phyloP scores from a whole-genome alignment of 768 basidiomycete genomes.

The Termitomyces titanicus region DNA sequence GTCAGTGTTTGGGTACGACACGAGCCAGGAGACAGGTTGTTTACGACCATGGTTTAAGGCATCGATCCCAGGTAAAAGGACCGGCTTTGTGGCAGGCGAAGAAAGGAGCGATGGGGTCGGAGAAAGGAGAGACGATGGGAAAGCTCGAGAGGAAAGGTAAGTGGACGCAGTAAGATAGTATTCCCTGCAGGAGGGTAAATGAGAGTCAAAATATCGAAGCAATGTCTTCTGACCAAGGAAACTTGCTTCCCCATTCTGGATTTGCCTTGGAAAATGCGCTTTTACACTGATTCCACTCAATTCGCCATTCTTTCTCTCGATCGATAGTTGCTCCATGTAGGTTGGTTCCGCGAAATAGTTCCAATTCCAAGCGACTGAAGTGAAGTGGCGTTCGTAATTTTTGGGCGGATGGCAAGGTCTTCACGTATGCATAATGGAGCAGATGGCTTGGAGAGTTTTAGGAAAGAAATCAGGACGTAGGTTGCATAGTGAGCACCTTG shows the following conservation, averaged over 20 bases:
- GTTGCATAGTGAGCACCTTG: constrained; percentile 26
- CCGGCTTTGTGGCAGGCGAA: constrained; percentile 56
- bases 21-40: constrained; percentile 80
- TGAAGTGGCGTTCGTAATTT: constrained; percentile 71
- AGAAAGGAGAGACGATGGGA: constrained; percentile 80
- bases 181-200: constrained; percentile 45
- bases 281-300: constrained; percentile 59
- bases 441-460: constrained; percentile 20
- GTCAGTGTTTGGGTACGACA: constrained; percentile 34
- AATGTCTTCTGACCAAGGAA: constrained; percentile 59
- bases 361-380: constrained; percentile 61
- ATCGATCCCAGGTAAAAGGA: constrained; percentile 87
- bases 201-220: neutral
- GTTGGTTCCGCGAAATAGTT: constrained; percentile 74
- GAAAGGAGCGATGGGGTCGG: constrained; percentile 47
- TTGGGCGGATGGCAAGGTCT: constrained; percentile 54
- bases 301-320: constrained; percentile 55
- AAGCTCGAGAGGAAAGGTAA: constrained; percentile 84
- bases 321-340: constrained; percentile 74
- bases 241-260: constrained; percentile 39
- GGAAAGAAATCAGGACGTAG: neutral
- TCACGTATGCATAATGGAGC: constrained; percentile 59
- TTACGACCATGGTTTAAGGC: constrained; percentile 80
- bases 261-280: constrained; percentile 32
- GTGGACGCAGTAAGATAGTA: constrained; percentile 69